phyloP scores from a whole-genome alignment of 139 green algal species.

The Closterium sp. region DNA sequence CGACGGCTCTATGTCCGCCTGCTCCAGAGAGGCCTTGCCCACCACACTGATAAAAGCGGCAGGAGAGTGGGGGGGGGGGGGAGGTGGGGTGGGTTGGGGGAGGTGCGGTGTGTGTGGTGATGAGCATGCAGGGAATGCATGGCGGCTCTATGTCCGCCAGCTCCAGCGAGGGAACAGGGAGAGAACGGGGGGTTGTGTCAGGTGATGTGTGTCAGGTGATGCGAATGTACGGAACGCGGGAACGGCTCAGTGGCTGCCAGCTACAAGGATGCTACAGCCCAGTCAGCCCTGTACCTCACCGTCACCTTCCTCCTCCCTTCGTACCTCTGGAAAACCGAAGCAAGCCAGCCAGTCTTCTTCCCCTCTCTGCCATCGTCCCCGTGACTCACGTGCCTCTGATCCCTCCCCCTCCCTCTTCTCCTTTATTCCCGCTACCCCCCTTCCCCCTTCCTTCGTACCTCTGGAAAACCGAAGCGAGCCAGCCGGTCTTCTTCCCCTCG shows the following conservation, averaged over 20 bases:
- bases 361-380: slow-evolving; percentile 1
- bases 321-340: slow-evolving; percentile 46
- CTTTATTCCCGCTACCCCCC: neutral
- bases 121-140: neutral
- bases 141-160: neutral
- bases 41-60: slow-evolving; percentile 9
- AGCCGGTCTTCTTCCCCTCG: slow-evolving; percentile 12
- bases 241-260: too few species aligned
- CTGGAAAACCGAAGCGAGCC: slow-evolving; percentile 46
- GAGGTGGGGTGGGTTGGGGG: too few species aligned
- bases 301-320: neutral
- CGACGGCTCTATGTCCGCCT: slow-evolving; percentile 77
- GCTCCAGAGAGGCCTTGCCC: slow-evolving; percentile 73
- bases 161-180: too few species aligned
- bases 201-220: too few species aligned
- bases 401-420: too few species aligned
- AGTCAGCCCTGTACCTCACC: slow-evolving; percentile 10
- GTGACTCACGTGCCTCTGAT: too few species aligned
- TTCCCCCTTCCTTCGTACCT: slow-evolving; percentile 21
- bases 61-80: too few species aligned
- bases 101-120: too few species aligned
- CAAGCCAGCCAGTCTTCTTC: slow-evolving; percentile 23
- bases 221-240: too few species aligned
- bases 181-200: too few species aligned
- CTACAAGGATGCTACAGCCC: too few species aligned